Conservation (phyloP, 352 stramenopile genomes). For the Pythium aquatile region DNA sequence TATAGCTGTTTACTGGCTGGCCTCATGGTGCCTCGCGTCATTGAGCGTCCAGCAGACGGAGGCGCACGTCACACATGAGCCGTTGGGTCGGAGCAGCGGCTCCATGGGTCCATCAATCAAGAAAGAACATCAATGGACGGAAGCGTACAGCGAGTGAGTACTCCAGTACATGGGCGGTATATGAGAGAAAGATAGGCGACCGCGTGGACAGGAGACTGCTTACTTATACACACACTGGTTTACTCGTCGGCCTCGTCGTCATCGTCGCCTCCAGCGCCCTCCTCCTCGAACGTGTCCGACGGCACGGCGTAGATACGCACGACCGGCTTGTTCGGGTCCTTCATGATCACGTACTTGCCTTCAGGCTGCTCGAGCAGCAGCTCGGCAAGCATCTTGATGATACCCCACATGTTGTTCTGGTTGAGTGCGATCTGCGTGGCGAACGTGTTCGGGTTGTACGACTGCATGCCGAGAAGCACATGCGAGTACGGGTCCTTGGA, state of each 20-base stretch:
- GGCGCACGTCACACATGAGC: not conserved
- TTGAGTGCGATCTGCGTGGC: conserved; percentile 96
- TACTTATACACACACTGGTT: conserved; percentile 12
- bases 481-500: conserved; percentile 96
- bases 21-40: not conserved
- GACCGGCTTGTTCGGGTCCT: conserved; percentile 97
- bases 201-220: not conserved
- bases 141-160: not conserved
- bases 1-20: not conserved
- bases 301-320: conserved; percentile 97
- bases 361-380: conserved; percentile 94
- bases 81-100: not conserved
- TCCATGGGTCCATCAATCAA: not conserved
- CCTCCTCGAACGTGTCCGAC: conserved; percentile 94
- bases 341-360: conserved; percentile 98
- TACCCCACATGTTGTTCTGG: conserved; percentile 98
- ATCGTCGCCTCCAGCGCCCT: conserved; percentile 60
- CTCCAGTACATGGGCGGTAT: too few species aligned
- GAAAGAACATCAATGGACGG: not conserved
- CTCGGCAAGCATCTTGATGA: conserved; percentile 93
- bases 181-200: too few species aligned
- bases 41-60: not conserved
- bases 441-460: conserved; percentile 97
- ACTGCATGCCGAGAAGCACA: conserved; percentile 94
- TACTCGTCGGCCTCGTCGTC: conserved; percentile 51